Percentiles rank a stretch among this genome's conserved stretches.
phyloP scores from a whole-genome alignment of 1,139 yeast genomes.

The Taphrina confusa region DNA sequence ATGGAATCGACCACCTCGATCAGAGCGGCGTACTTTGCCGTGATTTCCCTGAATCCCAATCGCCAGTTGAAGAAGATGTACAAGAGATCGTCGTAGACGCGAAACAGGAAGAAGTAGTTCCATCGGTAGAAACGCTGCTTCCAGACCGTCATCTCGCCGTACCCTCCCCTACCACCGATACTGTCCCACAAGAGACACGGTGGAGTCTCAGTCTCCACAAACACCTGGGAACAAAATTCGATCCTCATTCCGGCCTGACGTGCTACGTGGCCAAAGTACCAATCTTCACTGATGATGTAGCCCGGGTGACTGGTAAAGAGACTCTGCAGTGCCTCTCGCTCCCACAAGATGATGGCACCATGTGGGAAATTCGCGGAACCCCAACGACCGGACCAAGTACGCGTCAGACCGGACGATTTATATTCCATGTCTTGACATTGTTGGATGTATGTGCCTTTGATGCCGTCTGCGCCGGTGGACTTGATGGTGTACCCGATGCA shows the following conservation, averaged over 20 bases:
- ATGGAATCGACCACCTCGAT: conserved; percentile 10
- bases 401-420: conserved; percentile 14
- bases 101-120: conserved; percentile 21
- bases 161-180: conserved; percentile 21
- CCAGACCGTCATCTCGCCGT: conserved; percentile 34
- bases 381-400: conserved; percentile 10
- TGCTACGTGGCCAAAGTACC: conserved; percentile 26
- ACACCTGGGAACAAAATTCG: conserved; percentile 20
- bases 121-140: conserved; percentile 28
- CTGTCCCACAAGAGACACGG: conserved; percentile 12
- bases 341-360: conserved; percentile 25
- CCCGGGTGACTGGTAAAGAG: conserved; percentile 27
- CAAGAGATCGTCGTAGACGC: conserved; percentile 14
- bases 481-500: conserved; percentile 28
- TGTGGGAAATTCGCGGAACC: conserved; percentile 20
- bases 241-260: conserved; percentile 18
- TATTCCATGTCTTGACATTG: conserved; percentile 31
- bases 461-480: conserved; percentile 26
- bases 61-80: conserved; percentile 31
- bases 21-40: conserved; percentile 15
- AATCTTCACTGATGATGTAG: conserved; percentile 15
- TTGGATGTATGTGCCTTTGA: conserved; percentile 18
- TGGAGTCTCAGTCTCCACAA: conserved; percentile 32
- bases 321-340: conserved; percentile 26
- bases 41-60: conserved; percentile 14